Conservation (phyloP, 2,329 filamentous ascomycete species). For the Gnomoniopsis smithogilvyi region DNA sequence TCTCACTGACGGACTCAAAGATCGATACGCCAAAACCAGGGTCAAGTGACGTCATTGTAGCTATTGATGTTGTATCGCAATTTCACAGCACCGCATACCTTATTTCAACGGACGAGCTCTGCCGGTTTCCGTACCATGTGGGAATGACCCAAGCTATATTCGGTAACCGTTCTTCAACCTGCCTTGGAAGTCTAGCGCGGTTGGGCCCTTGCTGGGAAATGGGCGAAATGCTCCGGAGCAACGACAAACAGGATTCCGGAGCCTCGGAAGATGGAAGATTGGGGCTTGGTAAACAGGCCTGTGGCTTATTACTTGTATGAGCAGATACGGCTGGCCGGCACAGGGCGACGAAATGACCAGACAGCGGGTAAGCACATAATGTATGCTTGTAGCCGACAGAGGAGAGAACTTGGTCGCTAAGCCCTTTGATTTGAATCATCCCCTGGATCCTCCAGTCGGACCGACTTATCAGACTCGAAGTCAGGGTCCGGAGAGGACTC, state of each 20-base stretch:
- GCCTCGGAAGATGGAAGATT: neutral
- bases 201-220: neutral
- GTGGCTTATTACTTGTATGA: no score
- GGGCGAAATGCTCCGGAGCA: neutral
- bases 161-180: neutral
- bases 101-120: no score
- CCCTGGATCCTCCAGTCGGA: no score
- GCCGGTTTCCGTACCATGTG: no score
- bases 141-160: neutral
- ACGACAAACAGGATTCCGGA: neutral
- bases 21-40: neutral
- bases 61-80: neutral
- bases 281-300: neutral
- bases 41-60: constrained; percentile 4
- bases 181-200: neutral
- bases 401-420: no score
- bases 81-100: no score
- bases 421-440: neutral
- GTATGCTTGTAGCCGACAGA: no score
- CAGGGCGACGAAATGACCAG: neutral
- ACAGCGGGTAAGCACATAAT: no score
- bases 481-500: neutral
- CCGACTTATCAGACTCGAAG: no score
- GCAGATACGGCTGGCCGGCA: neutral
- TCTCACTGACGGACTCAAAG: neutral